These are phyloP conservation scores for Oryza punctata DNA, from an alignment of 176 grass and related monocot genomes.

Conservation along the genomic window DNA sequence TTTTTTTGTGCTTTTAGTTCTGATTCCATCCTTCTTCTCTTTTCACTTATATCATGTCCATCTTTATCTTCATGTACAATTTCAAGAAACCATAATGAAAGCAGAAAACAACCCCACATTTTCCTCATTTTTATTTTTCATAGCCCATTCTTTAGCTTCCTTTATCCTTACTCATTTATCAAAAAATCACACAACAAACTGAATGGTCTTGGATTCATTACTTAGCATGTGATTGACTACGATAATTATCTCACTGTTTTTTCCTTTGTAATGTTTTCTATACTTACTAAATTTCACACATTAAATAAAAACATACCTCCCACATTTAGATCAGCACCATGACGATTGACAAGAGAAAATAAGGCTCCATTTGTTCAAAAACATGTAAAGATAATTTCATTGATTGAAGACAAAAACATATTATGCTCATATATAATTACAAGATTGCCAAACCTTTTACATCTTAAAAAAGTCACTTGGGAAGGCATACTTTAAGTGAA, in stretches of 20 bases:
- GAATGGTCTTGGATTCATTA: no score
- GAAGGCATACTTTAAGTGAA: no score
- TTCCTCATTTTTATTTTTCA: not conserved
- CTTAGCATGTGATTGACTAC: no score
- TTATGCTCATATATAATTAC: no score
- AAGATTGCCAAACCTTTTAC: no score
- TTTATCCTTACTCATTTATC: not conserved
- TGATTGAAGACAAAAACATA: not conserved
- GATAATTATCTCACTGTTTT: no score
- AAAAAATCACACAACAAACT: not conserved
- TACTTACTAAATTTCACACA: not conserved
- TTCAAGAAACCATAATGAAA: not conserved
- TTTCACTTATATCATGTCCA: not conserved
- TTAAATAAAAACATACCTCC: not conserved
- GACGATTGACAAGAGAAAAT: not conserved
- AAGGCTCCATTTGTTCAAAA: not conserved
- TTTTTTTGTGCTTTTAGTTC: not conserved
- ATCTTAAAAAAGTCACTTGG: no score
- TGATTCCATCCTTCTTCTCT: not conserved
- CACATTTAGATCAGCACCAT: not conserved
- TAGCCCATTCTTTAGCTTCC: not conserved
- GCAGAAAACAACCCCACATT: not conserved
- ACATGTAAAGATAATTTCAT: not conserved
- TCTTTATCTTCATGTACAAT: not conserved
- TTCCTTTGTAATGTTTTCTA: no score